Base-by-base conservation (phyloP, 2,329 filamentous ascomycete genomes). In the Ceratocystis variospora region DNA sequence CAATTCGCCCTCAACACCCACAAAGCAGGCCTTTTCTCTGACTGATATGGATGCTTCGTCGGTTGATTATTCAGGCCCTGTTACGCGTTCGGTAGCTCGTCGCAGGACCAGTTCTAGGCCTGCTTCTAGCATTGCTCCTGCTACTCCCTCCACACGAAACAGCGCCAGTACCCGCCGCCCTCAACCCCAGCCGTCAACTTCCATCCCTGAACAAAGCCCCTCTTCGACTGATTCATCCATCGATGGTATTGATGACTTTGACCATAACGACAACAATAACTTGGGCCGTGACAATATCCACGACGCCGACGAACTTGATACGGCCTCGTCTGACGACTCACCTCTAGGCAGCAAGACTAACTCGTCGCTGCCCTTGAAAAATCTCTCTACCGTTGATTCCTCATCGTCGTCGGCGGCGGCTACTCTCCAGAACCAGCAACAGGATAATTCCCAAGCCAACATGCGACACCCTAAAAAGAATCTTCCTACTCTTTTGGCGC, bases 71-170 rank as follows among this genome's bases (percentile, higher is more conserved):
- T 85, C 84, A 69, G 88, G 85, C 8, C 90, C 90, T 5, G 80
- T 86, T 68, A 95, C 90, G 69, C 85, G 90, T 71, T 93, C 90
- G 44, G 86, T 85, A 63, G 82, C 87, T 68, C 72, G 75, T 41
- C 80, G 81, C 71, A 85, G 62, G 62, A 65, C 63, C 28, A 46
- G 62, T 37, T 55, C 53, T 31, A 63, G 62, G 45, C 44, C 62
- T 53, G 45, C 33, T 63, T 45, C 66, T 12, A 62, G 59, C 37
- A 25, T 61, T 37, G 59, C 66, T 62, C 25, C 57, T 55, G 28
- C 65, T 53, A 22, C 59, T 44, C 22, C 48, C 48, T 25, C 48
- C 19, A 53, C 48, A 8, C 48, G 22, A 22, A 53, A 53, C 48
- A 53, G 22, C 28, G 37, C 62, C 37, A 53, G 48, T 53, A 53